Evolutionary conservation across 192 early-diverging fungal species (phyloP), one percentile per base, ranked within the genome.

Genomic region (Entomortierella beljakovae): DNA sequence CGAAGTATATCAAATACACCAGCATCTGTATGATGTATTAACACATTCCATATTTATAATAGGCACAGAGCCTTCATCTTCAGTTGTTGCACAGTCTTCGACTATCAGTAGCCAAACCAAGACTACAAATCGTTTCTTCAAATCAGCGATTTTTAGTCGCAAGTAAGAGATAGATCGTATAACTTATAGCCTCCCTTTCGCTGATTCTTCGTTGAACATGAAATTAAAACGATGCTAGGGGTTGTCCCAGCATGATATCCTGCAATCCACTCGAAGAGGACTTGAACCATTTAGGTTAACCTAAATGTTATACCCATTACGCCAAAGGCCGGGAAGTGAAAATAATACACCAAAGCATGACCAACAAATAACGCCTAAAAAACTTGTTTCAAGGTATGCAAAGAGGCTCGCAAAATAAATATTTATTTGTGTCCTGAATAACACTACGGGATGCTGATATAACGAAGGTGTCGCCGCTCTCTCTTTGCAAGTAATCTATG

Each of bases 381-480:
- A 6, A 40, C 37, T 9, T 40, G 37, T 9, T 40, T 40, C 13
- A 40, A 9, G 6, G 13, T 40, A 9, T 40, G 6, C 37, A 46
- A 46, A 53, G 23, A 53, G 3, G 6, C 42, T 57, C 32, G 55
- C 57, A 59, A 37, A 18, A 55, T n/a, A 55, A 11, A 32, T 29
- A 34, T 55, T 31, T 26, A n/a, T n/a, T n/a, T n/a, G n/a, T n/a
- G n/a, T n/a, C n/a, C n/a, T n/a, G n/a, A n/a, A n/a, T n/a, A n/a
- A n/a, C n/a, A 48, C 55, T 61, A 74, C 16, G 71, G 71, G 49
- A 74, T 74, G 51, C 71, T 74, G 51, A 74, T 37, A 25, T 74
- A 74, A 7, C 71, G 71, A 15, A 74, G 38, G 32, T 63, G 71
- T 26, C 71, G 55, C 53, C 71, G 26, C 32, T 74, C 57, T n/a